Base-by-base conservation (phyloP, 2,329 filamentous ascomycete genomes). In the Trichoderma koningiopsis region DNA sequence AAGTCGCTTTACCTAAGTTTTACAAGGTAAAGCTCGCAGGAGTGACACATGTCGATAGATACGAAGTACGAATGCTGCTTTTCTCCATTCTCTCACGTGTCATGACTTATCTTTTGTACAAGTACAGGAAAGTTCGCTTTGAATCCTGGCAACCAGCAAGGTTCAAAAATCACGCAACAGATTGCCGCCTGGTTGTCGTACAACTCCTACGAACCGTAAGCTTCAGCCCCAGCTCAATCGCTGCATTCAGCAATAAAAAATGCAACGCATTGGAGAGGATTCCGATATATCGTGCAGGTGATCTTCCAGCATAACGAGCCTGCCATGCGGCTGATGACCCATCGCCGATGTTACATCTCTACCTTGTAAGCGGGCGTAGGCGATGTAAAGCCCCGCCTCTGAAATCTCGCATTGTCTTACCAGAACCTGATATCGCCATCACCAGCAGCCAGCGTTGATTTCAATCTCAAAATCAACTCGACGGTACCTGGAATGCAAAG, bases 221-320 rank as follows among this genome's bases (percentile, higher is more conserved):
- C 22, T 13, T n/a, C 40, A 43, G 19, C 40, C 40, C 40, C 40
- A 29, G 61, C 33, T 11, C 24, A 31, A 56, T 56, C 31, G 52
- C 61, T 64, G 14, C 22, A 64, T 56, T 11, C 11, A 64, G 27
- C 13, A 22, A 52, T 40, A 16, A 52, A 31, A 43, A 55, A 33
- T 35, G 13, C 47, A 37, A 65, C 57, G 62, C 62, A 66, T 57
- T 66, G 62, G 52, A 57, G 62, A 66, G 37, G 27, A 27, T 49
- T n/a, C 24, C 33, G 24, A 56, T 65, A 24, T 57, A 66, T 66
- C 62, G 52, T 66, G 62, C 62, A 66, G 62, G 53, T 29, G 35
- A 57, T 40, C 27, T 19, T 49, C 52, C 53, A 58, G 62, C 62
- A 66, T 57, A 53, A 13, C 37, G 37, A 24, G 49, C 49, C 49